Conservation (phyloP, 2,329 filamentous ascomycete genomes). For the Scolecobasidium constrictum region DNA sequence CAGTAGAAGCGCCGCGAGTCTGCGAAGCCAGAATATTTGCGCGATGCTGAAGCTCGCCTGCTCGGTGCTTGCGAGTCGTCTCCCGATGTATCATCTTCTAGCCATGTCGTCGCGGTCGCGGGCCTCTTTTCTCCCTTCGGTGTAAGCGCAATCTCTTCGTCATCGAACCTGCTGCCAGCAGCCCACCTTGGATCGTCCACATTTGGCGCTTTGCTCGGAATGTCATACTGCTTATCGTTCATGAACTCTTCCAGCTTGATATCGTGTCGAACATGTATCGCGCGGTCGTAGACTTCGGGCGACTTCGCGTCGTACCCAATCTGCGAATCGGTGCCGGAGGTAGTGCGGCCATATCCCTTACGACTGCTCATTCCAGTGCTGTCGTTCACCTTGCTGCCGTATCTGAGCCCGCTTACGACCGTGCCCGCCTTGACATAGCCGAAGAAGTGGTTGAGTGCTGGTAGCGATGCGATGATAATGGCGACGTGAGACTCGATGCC, state of each 20-base stretch:
- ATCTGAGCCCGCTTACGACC: neutral
- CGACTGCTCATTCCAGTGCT: neutral
- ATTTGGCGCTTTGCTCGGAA: neutral
- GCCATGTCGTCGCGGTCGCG: neutral
- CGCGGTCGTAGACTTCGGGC: neutral
- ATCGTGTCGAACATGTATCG: neutral
- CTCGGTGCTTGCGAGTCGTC: neutral
- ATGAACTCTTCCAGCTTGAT: conserved; percentile 1
- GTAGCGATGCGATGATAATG: conserved; percentile 9
- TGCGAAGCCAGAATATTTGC: neutral
- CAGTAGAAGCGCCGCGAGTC: neutral
- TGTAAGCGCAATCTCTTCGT: neutral
- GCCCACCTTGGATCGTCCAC: neutral
- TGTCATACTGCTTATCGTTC: neutral
- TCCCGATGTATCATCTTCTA: neutral
- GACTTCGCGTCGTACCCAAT: neutral
- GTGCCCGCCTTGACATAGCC: neutral
- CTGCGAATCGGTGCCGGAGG: neutral
- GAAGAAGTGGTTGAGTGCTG: conserved; percentile 7
- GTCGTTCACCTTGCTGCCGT: neutral
- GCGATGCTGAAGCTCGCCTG: too few species aligned
- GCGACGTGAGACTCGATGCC: conserved; percentile 8
- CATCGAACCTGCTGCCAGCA: neutral
- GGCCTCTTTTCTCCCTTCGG: neutral
- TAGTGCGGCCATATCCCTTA: neutral